phyloP scores from a whole-genome alignment of 2,329 filamentous ascomycete species.

The Alternaria rosae region DNA sequence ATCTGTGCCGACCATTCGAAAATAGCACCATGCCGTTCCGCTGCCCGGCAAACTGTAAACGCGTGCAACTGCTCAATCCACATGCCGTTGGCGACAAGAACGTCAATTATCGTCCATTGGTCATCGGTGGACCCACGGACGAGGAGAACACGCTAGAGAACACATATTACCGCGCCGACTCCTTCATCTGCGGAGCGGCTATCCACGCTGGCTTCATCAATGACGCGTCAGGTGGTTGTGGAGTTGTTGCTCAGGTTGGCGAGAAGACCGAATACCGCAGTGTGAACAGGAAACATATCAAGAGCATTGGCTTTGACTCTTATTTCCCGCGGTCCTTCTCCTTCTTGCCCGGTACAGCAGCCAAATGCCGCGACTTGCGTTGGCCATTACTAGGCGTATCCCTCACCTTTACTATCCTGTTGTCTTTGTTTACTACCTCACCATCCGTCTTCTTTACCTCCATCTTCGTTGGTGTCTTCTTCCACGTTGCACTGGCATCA shows the following conservation, averaged over 20 bases:
- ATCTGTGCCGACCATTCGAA: constrained; percentile 76
- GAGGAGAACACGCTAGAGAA: constrained; percentile 50
- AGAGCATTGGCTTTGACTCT: constrained; percentile 80
- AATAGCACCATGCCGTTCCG: constrained; percentile 75
- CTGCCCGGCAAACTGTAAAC: constrained; percentile 75
- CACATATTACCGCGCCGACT: constrained; percentile 84
- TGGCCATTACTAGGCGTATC: constrained; percentile 88
- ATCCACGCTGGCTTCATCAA: constrained; percentile 83
- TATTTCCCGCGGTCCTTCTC: constrained; percentile 88
- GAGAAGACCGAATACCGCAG: constrained; percentile 68
- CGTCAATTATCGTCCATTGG: constrained; percentile 62
- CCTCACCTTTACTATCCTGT: constrained; percentile 75
- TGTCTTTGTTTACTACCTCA: constrained; percentile 83
- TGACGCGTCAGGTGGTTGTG: constrained; percentile 77
- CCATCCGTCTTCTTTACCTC: constrained; percentile 85
- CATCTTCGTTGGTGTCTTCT: constrained; percentile 82
- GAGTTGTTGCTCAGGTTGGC: constrained; percentile 78
- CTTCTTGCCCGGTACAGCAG: constrained; percentile 72
- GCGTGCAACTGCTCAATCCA: constrained; percentile 71
- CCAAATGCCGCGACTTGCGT: constrained; percentile 76
- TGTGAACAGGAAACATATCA: constrained; percentile 75
- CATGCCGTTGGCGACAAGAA: constrained; percentile 76
- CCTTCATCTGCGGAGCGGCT: constrained; percentile 83
- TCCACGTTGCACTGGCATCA: constrained; percentile 87
- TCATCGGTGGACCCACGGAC: constrained; percentile 61